These are phyloP conservation scores for Ophiobolus disseminans DNA, from an alignment of 2,329 filamentous ascomycete genomes.

Conservation along the genomic window DNA sequence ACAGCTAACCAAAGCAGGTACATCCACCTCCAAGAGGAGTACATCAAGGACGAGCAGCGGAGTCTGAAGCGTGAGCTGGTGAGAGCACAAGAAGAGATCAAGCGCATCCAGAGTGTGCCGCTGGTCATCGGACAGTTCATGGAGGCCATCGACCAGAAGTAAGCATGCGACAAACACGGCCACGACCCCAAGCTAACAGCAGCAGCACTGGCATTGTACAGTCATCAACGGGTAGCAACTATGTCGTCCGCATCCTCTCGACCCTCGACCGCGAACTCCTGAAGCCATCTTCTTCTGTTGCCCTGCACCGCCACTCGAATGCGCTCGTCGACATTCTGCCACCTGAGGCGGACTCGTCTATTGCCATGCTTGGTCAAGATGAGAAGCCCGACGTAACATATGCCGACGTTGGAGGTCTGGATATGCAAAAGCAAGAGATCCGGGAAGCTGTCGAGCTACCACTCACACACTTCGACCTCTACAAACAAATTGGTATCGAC, in stretches of 20 bases:
- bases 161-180: constrained; percentile 43
- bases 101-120: constrained; percentile 97
- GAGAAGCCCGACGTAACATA: constrained; percentile 99
- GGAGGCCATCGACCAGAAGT: constrained; percentile 99
- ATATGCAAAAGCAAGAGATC: constrained; percentile 99
- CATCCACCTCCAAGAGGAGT: constrained; percentile 98
- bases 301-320: constrained; percentile 97
- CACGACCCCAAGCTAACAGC: constrained; percentile 19
- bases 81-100: constrained; percentile 98
- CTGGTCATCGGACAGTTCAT: constrained; percentile 99
- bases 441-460: constrained; percentile 96
- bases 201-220: constrained; percentile 94
- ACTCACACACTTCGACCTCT: constrained; percentile 96
- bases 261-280: constrained; percentile 97
- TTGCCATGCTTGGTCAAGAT: constrained; percentile 94
- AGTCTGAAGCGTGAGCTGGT: constrained; percentile 97
- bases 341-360: constrained; percentile 98
- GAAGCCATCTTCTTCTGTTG: constrained; percentile 97
- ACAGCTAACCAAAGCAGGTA: constrained; percentile 63
- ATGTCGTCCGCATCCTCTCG: constrained; percentile 96
- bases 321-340: constrained; percentile 97
- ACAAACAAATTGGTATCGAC: constrained; percentile 99
- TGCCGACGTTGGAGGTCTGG: constrained; percentile 93
- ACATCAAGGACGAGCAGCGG: constrained; percentile 99
- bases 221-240: constrained; percentile 97